Evolutionary conservation across 352 stramenopile species (phyloP).

Genomic region (Aphanomyces astaci): DNA sequence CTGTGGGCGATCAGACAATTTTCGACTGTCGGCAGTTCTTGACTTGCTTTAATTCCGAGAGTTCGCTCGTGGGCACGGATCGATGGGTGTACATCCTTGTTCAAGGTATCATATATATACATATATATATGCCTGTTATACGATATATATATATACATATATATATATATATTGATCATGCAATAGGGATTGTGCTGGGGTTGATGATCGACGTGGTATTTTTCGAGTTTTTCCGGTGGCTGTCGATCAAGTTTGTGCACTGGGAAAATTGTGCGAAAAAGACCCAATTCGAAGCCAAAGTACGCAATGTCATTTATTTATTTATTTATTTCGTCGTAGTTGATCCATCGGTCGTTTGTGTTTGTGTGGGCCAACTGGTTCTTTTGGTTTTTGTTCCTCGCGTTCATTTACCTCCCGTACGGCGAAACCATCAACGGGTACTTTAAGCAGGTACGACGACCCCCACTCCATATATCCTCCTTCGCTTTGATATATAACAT

Average conservation of each 20-base stretch:
- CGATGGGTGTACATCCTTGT: constrained; percentile 33
- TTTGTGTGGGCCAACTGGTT: constrained; percentile 35
- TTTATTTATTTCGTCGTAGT: constrained; percentile 14
- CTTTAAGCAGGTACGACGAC: constrained; percentile 12
- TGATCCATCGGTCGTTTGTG: constrained; percentile 30
- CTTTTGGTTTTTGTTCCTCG: constrained; percentile 31
- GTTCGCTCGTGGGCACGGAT: constrained; percentile 25
- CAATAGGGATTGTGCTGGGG: constrained; percentile 25
- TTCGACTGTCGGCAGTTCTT: constrained; percentile 64
- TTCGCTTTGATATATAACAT: no score
- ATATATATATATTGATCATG: no score
- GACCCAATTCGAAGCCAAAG: constrained; percentile 19
- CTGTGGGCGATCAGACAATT: constrained; percentile 20
- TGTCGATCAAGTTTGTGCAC: constrained; percentile 25
- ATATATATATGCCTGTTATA: neutral
- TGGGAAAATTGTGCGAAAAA: constrained; percentile 27
- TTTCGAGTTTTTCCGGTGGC: constrained; percentile 26
- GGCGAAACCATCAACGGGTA: constrained; percentile 22
- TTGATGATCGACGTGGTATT: constrained; percentile 29
- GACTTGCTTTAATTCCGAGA: constrained; percentile 68
- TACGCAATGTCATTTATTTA: neutral
- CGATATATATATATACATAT: no score
- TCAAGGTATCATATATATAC: constrained; percentile 17
- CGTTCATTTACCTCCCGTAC: constrained; percentile 30
- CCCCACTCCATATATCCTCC: neutral